phyloP scores from a whole-genome alignment of 2,329 filamentous ascomycete species.

The Pseudocercospora macadamiae region DNA sequence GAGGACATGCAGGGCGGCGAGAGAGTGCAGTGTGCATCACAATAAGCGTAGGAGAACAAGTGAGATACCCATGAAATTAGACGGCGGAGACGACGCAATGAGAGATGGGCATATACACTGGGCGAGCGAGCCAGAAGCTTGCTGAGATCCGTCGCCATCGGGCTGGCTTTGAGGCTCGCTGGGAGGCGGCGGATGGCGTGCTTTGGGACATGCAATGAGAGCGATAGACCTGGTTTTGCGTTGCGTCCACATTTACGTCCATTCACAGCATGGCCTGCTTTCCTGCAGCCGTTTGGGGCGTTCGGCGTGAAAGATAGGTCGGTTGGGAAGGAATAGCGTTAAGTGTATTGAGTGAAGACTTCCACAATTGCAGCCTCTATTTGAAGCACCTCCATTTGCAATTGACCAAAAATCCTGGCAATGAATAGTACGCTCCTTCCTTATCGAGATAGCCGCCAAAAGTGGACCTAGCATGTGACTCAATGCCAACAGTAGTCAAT shows the following conservation, averaged over 20 bases:
- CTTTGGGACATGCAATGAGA: constrained; percentile 1
- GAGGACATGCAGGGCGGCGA: constrained; percentile 71
- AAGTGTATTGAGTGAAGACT: not conserved
- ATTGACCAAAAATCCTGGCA: too few species aligned
- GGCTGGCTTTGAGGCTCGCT: not conserved
- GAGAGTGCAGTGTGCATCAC: constrained; percentile 83
- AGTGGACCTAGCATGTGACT: constrained; percentile 5
- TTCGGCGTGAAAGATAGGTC: constrained; percentile 15
- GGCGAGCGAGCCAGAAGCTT: constrained; percentile 3
- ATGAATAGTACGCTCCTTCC: not conserved
- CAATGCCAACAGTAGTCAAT: constrained; percentile 1
- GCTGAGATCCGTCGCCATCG: not conserved
- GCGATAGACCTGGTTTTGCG: constrained; percentile 8
- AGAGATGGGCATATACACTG: constrained; percentile 9
- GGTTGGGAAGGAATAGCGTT: constrained; percentile 3
- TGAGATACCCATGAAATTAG: constrained; percentile 17
- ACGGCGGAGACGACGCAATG: constrained; percentile 4
- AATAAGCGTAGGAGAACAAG: constrained; percentile 60
- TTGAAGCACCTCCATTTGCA: not conserved
- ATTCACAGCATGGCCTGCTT: constrained; percentile 15
- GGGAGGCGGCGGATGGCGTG: not conserved
- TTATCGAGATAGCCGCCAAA: not conserved
- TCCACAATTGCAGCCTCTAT: not conserved
- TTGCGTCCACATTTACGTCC: constrained; percentile 9
- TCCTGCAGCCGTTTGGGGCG: constrained; percentile 12